A percentile compares a stretch with the other conserved stretches of the same genome.
Evolutionary conservation across 768 basidiomycete genomes (phyloP).

Genomic region (Hericium alpestre): DNA sequence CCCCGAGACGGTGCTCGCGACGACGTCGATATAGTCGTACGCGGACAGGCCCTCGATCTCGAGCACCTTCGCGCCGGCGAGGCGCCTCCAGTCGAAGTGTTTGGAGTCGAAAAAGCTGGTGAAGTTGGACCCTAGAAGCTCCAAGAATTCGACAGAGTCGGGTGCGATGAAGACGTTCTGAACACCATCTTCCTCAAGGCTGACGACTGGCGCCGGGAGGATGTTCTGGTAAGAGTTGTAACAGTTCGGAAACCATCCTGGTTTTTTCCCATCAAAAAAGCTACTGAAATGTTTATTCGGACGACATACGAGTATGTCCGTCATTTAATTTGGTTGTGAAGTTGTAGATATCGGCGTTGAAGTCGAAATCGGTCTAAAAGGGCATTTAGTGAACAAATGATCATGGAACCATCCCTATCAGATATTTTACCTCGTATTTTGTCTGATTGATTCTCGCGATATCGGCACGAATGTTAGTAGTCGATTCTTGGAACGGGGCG

Average conservation of each 20-base stretch:
- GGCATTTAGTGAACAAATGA: background rate
- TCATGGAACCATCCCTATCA: background rate
- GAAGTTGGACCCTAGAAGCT: constrained; percentile 1
- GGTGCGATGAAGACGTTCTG: constrained; percentile 6
- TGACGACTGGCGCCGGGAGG: constrained; percentile 11
- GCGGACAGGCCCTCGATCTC: constrained; percentile 42
- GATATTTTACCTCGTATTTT: constrained; percentile 30
- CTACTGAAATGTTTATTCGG: background rate
- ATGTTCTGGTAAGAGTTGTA: constrained; percentile 36
- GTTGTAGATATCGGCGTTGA: constrained; percentile 46
- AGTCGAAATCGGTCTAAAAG: constrained; percentile 52
- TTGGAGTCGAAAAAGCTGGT: constrained; percentile 2
- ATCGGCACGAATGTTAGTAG: constrained; percentile 39
- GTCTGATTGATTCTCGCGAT: constrained; percentile 39
- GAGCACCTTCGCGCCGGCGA: constrained; percentile 50
- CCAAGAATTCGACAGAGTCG: constrained; percentile 5
- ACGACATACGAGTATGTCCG: constrained; percentile 49
- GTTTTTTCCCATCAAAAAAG: too few relatives aligned
- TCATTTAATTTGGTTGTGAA: constrained; percentile 50
- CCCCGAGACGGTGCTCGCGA: constrained; percentile 47
- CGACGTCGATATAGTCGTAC: constrained; percentile 43
- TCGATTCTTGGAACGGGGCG: constrained; percentile 35
- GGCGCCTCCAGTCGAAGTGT: constrained; percentile 34
- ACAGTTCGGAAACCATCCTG: constrained; percentile 50
- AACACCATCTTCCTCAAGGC: background rate